Base-by-base conservation (phyloP, 1,284 basidiomycete species). In the Pyrrhoderma noxium region DNA sequence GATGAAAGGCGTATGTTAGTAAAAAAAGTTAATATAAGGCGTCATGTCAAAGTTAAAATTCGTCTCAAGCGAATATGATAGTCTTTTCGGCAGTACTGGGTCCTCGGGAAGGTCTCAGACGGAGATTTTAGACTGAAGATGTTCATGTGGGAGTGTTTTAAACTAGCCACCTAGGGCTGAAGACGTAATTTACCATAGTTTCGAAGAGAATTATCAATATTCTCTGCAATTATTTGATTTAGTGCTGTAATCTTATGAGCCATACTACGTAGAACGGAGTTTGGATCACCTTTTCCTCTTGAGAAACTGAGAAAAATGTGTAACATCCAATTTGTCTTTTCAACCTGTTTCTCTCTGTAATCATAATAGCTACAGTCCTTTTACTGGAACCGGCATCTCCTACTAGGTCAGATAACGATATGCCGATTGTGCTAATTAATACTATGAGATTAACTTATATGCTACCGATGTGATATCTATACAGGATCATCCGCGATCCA, bases 311-410 rank as follows among this genome's bases (percentile, higher is more conserved):
- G 35, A 60, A 60, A 35, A 57, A 57, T 0, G 57, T n/a, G 36
- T 57, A 57, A 3, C 58, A 36, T 8, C 37, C 46, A 14, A 47
- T 31, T 8, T 38, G 46, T 14, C 16, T 23, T 16, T 37, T 25
- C 3, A 14, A 36, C 8, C 36, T 9, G 18, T 45, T 37, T n/a
- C 25, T 13, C 19, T 45, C 16, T 1, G 49, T 34, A 2, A 51
- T 45, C 3, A 34, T 51, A 18, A 60, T 49, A 47, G 63, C 64
- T 21, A 46, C 59, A 47, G 55, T 45, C 16, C 38, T 49, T 34
- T 58, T 53, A 13, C 65, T 64, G 7, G 57, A 48, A 45, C 65
- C 65, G 14, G 65, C 64, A 43, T 62, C 64, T 45, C 64, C 64
- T 56, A 63, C 62, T 56, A 62, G 42, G 34, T 34, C 34, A 22